Evolutionary conservation across 2,329 filamentous ascomycete species (phyloP).

Genomic region (Hypoxylon sp.): DNA sequence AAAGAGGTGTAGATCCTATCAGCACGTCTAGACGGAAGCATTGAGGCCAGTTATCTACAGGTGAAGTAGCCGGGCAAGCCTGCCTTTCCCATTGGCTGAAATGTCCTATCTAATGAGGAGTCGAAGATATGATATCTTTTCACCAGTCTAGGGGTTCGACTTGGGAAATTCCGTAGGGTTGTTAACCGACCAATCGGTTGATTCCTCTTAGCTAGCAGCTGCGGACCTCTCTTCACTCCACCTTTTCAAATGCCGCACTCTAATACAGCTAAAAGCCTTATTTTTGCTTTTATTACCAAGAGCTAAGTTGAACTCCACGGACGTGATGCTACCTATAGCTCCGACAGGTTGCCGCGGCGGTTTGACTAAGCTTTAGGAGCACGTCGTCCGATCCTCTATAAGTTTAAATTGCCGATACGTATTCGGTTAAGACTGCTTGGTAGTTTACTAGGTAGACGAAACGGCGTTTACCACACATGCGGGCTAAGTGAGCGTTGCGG

Average conservation of each 20-base stretch:
- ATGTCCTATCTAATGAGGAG: slow-evolving; percentile 6
- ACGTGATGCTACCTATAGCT: background rate
- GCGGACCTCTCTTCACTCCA: slow-evolving; percentile 10
- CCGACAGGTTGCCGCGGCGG: background rate
- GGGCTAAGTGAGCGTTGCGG: too few species aligned
- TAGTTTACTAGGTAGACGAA: too few species aligned
- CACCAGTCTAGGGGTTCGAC: background rate
- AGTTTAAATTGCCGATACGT: background rate
- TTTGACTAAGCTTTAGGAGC: background rate
- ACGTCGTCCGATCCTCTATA: background rate
- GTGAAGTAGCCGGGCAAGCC: background rate
- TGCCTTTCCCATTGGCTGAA: slow-evolving; percentile 10
- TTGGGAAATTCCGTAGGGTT: background rate
- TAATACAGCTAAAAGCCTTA: background rate
- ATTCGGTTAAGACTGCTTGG: background rate
- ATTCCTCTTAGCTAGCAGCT: slow-evolving; percentile 19
- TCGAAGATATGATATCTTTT: background rate
- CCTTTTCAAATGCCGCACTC: background rate
- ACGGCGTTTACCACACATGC: too few species aligned
- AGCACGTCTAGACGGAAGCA: background rate
- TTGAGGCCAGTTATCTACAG: slow-evolving; percentile 4
- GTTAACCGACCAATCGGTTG: slow-evolving; percentile 9
- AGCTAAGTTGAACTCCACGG: slow-evolving; percentile 19
- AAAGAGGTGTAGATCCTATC: slow-evolving; percentile 29
- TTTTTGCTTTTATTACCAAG: slow-evolving; percentile 20